Percentiles rank a stretch among this genome's conserved stretches.
Conservation (phyloP, 768 basidiomycete genomes). For the Kwoniella newhampshirensis region DNA sequence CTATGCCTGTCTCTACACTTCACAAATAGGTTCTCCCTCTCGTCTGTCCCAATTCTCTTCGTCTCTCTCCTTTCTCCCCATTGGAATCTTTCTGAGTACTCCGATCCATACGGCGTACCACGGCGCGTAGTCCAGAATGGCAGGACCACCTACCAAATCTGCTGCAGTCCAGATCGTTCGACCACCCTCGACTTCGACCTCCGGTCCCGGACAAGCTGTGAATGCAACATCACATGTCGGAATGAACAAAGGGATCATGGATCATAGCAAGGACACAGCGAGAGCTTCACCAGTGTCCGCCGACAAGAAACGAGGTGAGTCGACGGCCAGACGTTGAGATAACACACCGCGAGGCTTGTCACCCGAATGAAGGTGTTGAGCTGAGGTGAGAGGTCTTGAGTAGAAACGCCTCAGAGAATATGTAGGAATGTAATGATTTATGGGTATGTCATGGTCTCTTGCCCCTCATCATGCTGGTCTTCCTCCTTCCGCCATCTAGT, state of each 20-base stretch:
- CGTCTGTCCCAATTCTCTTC: too few species aligned
- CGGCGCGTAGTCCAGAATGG: conserved; percentile 17
- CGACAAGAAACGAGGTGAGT: conserved; percentile 24
- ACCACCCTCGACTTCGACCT: too few species aligned
- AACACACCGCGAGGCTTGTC: not conserved
- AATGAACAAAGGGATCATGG: too few species aligned
- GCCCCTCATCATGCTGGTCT: too few species aligned
- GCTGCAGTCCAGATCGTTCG: conserved; percentile 45
- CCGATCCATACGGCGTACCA: too few species aligned
- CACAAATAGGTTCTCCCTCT: too few species aligned
- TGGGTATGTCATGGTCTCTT: conserved; percentile 60
- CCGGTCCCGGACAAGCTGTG: not conserved
- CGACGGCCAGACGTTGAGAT: too few species aligned
- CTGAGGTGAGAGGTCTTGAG: not conserved
- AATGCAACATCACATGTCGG: too few species aligned
- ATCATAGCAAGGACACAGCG: conserved; percentile 2
- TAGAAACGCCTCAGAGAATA: conserved; percentile 61
- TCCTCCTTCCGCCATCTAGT: too few species aligned
- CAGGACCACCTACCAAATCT: conserved; percentile 25
- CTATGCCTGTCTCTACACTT: too few species aligned
- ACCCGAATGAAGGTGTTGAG: not conserved
- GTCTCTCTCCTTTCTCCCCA: too few species aligned
- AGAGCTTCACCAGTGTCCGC: conserved; percentile 2
- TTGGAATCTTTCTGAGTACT: too few species aligned
- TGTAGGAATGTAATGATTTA: conserved; percentile 90